Evolutionary conservation across 257 asterid genomes (phyloP).

Genomic region (Penstemon newberryi): DNA sequence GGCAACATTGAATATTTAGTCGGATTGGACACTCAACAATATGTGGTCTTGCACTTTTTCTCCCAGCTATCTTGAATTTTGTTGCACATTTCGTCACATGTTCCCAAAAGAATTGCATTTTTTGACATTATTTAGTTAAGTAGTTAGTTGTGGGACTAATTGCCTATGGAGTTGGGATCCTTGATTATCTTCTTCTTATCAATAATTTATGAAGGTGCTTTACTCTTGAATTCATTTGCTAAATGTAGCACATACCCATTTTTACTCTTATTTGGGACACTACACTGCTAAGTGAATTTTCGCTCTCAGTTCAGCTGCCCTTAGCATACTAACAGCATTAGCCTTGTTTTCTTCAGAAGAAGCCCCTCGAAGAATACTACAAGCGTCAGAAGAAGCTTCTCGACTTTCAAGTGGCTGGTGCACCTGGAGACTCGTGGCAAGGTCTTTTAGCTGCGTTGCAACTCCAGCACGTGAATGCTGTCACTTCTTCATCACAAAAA

Average conservation of each 20-base stretch:
- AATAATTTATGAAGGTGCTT: background rate
- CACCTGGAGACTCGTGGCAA: slow-evolving; percentile 77
- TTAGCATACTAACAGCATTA: slow-evolving; percentile 4
- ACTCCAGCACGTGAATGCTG: slow-evolving; percentile 60
- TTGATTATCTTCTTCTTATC: background rate
- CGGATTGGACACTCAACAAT: too few relatives aligned
- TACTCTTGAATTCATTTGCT: background rate
- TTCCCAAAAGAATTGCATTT: too few relatives aligned
- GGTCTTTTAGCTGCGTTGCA: slow-evolving; percentile 90
- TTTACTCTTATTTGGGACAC: background rate
- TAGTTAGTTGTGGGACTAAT: too few relatives aligned
- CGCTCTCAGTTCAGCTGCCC: background rate
- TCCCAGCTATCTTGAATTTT: too few relatives aligned
- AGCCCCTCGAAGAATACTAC: slow-evolving; percentile 80
- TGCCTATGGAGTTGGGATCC: too few relatives aligned
- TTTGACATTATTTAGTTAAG: too few relatives aligned
- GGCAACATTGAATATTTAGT: background rate
- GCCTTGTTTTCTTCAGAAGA: slow-evolving; percentile 47
- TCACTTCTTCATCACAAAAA: slow-evolving; percentile 55
- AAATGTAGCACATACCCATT: background rate
- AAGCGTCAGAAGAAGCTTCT: slow-evolving; percentile 79
- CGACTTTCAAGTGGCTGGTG: slow-evolving; percentile 67
- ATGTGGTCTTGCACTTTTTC: too few relatives aligned
- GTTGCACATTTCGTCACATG: too few relatives aligned
- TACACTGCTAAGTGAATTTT: background rate